Evolutionary conservation across 805 yeast species (phyloP).

Genomic region (Ogataea methylovora): DNA sequence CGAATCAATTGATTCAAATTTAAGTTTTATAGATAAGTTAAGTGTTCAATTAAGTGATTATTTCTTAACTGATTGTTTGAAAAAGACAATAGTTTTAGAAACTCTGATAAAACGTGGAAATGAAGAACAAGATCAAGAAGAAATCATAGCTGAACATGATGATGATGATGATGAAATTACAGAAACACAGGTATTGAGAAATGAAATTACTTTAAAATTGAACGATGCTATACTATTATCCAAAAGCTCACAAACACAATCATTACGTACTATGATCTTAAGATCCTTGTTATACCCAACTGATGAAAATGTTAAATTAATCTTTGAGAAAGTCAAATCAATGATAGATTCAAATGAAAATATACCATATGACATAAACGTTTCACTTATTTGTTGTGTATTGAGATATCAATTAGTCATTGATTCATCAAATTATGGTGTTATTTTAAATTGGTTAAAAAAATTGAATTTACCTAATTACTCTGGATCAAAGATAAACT

Average conservation of each 20-base stretch:
- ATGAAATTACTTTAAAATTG: conserved; percentile 7
- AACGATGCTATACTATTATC: conserved; percentile 5
- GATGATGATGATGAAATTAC: background rate
- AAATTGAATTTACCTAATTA: conserved; percentile 18
- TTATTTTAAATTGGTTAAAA: conserved; percentile 14
- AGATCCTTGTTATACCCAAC: conserved; percentile 14
- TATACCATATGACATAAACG: conserved; percentile 5
- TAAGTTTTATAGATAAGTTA: too few species aligned
- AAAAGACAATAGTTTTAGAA: too few species aligned
- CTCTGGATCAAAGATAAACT: conserved; percentile 15
- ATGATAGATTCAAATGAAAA: too few species aligned
- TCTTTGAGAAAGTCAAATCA: conserved; percentile 7
- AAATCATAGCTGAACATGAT: background rate
- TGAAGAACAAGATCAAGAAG: background rate
- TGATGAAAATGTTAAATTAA: conserved; percentile 8
- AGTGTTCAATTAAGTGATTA: too few species aligned
- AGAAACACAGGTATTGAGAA: conserved; percentile 6
- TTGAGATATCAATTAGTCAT: conserved; percentile 18
- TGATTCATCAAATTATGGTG: conserved; percentile 6
- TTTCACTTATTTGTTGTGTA: conserved; percentile 17
- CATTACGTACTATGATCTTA: conserved; percentile 8
- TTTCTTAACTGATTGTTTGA: too few species aligned
- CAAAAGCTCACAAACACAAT: background rate
- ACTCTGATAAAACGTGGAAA: background rate
- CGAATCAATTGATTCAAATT: too few species aligned